A percentile compares a stretch with the other conserved stretches of the same genome.
Evolutionary conservation across 2,329 filamentous ascomycete species (phyloP).

Genomic region (Aspergillus fumigatiaffinis): DNA sequence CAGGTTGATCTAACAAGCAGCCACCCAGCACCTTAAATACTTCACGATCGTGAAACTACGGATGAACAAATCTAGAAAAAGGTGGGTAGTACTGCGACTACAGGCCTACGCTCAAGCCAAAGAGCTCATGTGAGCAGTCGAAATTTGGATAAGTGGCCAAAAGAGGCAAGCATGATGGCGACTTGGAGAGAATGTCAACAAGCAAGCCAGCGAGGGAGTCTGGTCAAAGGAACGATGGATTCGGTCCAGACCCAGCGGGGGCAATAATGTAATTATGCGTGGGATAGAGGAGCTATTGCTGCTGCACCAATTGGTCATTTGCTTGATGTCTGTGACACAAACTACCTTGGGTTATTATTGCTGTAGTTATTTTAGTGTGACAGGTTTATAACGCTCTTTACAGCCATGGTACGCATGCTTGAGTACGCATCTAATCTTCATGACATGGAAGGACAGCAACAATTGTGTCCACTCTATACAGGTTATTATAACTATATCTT

Average conservation of each 20-base stretch:
- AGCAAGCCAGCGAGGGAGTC: conserved; percentile 2
- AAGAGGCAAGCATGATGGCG: conserved; percentile 4
- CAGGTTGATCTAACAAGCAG: not conserved
- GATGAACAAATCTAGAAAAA: not conserved
- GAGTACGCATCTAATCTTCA: not conserved
- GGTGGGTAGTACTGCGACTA: not conserved
- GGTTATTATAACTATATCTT: not conserved
- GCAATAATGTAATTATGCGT: not conserved
- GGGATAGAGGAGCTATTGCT: not conserved
- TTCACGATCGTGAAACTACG: conserved; percentile 4
- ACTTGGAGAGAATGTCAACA: conserved; percentile 7
- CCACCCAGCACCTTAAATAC: conserved; percentile 13
- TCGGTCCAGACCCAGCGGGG: conserved; percentile 6
- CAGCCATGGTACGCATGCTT: not conserved
- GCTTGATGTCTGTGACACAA: conserved; percentile 10
- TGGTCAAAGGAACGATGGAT: not conserved
- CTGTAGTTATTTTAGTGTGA: not conserved
- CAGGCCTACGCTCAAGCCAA: not conserved
- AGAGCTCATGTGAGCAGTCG: conserved; percentile 19
- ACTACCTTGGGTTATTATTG: not conserved
- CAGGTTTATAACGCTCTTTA: not conserved
- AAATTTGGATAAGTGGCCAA: conserved; percentile 8
- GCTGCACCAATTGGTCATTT: conserved; percentile 12
- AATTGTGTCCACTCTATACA: too few species aligned
- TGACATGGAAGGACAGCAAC: too few species aligned